Conservation (phyloP, 2,329 filamentous ascomycete species). For the Paraphaeosphaeria sporulosa region DNA sequence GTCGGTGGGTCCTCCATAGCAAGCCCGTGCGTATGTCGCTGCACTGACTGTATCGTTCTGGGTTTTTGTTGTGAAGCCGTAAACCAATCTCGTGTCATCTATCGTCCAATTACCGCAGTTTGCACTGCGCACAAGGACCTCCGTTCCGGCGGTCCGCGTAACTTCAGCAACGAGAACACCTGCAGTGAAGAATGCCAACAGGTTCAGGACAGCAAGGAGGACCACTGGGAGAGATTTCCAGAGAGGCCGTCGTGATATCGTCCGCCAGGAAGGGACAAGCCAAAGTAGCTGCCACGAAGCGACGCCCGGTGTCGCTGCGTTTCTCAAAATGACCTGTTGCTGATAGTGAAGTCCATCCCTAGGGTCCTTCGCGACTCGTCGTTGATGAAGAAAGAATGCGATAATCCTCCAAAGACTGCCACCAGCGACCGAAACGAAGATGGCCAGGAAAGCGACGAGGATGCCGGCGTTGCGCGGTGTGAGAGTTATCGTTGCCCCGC, state of each 20-base stretch:
- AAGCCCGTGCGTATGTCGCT: constrained; percentile 16
- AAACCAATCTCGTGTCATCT: constrained; percentile 1
- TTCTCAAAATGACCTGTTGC: constrained; percentile 37
- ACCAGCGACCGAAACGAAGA: constrained; percentile 37
- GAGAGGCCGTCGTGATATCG: constrained; percentile 9
- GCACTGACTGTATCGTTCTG: constrained; percentile 15
- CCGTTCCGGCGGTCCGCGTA: constrained; percentile 35
- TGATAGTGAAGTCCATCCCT: constrained; percentile 36
- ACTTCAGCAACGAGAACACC: constrained; percentile 40
- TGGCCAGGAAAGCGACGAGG: constrained; percentile 41
- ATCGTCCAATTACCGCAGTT: constrained; percentile 31
- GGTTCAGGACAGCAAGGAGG: constrained; percentile 30
- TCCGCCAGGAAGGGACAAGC: constrained; percentile 20
- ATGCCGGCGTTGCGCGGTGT: constrained; percentile 31
- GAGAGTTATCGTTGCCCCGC: constrained; percentile 41
- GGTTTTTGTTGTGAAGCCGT: constrained; percentile 12
- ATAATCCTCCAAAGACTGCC: constrained; percentile 35
- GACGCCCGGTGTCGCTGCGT: constrained; percentile 20
- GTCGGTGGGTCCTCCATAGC: constrained; percentile 13
- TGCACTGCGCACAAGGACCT: constrained; percentile 32
- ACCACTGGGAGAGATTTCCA: constrained; percentile 30
- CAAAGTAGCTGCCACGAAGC: constrained; percentile 14
- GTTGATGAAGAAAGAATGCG: constrained; percentile 33
- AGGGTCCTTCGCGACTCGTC: constrained; percentile 11
- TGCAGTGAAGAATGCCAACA: constrained; percentile 30